Evolutionary conservation across 2,329 filamentous ascomycete genomes (phyloP).

Genomic region (Chaetomiaceae sp.): DNA sequence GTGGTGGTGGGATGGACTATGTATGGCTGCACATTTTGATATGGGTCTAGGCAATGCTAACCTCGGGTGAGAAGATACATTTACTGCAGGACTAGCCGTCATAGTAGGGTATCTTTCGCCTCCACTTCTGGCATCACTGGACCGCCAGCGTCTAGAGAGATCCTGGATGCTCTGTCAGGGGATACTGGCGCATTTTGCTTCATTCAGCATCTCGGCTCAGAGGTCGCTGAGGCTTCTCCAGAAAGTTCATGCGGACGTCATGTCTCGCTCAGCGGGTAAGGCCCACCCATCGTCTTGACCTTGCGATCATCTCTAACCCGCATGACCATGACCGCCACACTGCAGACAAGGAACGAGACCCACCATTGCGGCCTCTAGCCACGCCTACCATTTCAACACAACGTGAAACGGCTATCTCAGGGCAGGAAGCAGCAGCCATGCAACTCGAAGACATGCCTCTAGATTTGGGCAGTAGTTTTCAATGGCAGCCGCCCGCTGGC

Average conservation of each 20-base stretch:
- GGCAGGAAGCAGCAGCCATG: not conserved
- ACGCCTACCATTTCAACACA: not conserved
- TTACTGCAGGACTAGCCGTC: constrained; percentile 23
- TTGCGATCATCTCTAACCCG: too few species aligned
- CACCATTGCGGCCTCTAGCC: not conserved
- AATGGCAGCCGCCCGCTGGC: constrained; percentile 14
- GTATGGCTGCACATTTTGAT: constrained; percentile 9
- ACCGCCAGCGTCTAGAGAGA: constrained; percentile 15
- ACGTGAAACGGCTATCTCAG: not conserved
- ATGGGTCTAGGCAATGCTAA: not conserved
- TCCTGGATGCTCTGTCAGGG: constrained; percentile 20
- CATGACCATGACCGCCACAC: too few species aligned
- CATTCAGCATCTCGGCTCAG: constrained; percentile 23
- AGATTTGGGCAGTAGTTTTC: constrained; percentile 6
- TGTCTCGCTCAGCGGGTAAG: constrained; percentile 17
- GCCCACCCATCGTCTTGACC: too few species aligned
- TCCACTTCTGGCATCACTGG: constrained; percentile 5
- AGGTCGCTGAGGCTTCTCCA: constrained; percentile 19
- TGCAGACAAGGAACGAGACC: constrained; percentile 5
- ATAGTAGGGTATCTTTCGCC: constrained; percentile 22
- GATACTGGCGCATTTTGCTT: constrained; percentile 18
- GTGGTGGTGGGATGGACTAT: constrained; percentile 27
- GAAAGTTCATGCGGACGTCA: constrained; percentile 20
- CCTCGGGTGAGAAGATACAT: constrained; percentile 13
- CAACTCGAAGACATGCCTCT: not conserved